These are phyloP conservation scores for Fusarium goolgardi DNA, from an alignment of 2,329 filamentous ascomycete species.

Conservation along the genomic window DNA sequence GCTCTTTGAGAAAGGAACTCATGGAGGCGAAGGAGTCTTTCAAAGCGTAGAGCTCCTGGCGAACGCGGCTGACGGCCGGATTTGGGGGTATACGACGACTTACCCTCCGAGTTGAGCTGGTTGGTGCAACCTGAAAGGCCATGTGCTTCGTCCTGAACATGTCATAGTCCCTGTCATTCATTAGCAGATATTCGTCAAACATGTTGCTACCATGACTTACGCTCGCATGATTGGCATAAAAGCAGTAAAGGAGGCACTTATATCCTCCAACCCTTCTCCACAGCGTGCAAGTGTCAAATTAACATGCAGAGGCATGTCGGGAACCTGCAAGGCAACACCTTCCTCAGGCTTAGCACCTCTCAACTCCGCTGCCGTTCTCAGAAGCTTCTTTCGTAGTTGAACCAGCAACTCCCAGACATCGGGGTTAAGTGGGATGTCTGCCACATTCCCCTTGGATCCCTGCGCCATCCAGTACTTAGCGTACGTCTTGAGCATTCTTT, in stretches of 20 bases:
- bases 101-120: rapidly evolving
- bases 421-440: constrained; percentile 32
- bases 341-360: background rate
- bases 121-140: constrained; percentile 9
- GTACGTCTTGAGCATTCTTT: constrained; percentile 32
- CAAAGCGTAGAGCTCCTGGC: constrained; percentile 34
- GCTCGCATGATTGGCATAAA: constrained; percentile 41
- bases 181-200: background rate
- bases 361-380: background rate
- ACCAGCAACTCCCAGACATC: constrained; percentile 29
- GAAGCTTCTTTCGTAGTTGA: constrained; percentile 5
- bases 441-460: constrained; percentile 10
- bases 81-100: constrained; percentile 11
- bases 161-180: constrained; percentile 31
- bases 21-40: constrained; percentile 35
- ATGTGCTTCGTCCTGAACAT: constrained; percentile 33
- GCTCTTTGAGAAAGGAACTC: constrained; percentile 4
- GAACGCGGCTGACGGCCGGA: constrained; percentile 29
- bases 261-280: constrained; percentile 20
- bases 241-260: background rate
- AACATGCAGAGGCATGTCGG: constrained; percentile 21
- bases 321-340: background rate
- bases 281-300: constrained; percentile 18
- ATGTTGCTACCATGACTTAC: background rate
- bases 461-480: constrained; percentile 26